phyloP scores from a whole-genome alignment of 2,329 filamentous ascomycete genomes.

The Blastomyces gilchristii region DNA sequence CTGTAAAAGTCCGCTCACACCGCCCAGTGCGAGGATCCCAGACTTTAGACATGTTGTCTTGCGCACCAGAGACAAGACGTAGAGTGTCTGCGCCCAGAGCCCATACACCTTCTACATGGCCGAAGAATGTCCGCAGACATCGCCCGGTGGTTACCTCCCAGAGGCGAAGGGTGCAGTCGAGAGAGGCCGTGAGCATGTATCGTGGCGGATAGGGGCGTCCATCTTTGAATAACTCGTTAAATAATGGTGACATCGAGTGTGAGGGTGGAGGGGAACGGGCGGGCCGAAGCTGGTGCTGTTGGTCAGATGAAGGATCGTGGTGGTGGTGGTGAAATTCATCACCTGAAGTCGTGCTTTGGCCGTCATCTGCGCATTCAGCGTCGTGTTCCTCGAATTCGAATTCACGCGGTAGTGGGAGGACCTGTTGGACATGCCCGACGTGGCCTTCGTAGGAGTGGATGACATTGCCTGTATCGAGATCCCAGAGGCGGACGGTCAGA shows the following conservation, averaged over 20 bases:
- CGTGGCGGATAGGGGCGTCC: constrained; percentile 64
- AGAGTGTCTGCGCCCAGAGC: constrained; percentile 79
- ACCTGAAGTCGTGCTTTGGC: constrained; percentile 19
- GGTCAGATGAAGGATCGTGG: constrained; percentile 2
- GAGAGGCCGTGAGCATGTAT: constrained; percentile 85
- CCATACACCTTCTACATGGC: constrained; percentile 94
- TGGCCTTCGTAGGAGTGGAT: constrained; percentile 75
- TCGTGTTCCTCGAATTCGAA: constrained; percentile 76
- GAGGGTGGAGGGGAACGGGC: constrained; percentile 14
- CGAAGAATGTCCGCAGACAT: constrained; percentile 88
- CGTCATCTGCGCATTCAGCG: constrained; percentile 36
- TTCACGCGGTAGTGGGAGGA: constrained; percentile 71
- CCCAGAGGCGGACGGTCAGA: constrained; percentile 83
- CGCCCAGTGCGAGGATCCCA: constrained; percentile 90
- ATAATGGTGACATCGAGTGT: constrained; percentile 16
- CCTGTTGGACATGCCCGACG: constrained; percentile 89
- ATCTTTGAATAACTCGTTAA: constrained; percentile 44
- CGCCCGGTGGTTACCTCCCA: constrained; percentile 80
- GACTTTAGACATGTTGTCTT: constrained; percentile 90
- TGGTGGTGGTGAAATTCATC: constrained; percentile 11
- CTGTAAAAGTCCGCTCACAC: constrained; percentile 85
- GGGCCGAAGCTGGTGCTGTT: constrained; percentile 7
- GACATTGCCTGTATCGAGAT: constrained; percentile 71
- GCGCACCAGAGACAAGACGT: constrained; percentile 76
- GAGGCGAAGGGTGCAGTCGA: constrained; percentile 83